These are phyloP conservation scores for Solanum okadae DNA, from an alignment of 257 asterid genomes.

Conservation along the genomic window DNA sequence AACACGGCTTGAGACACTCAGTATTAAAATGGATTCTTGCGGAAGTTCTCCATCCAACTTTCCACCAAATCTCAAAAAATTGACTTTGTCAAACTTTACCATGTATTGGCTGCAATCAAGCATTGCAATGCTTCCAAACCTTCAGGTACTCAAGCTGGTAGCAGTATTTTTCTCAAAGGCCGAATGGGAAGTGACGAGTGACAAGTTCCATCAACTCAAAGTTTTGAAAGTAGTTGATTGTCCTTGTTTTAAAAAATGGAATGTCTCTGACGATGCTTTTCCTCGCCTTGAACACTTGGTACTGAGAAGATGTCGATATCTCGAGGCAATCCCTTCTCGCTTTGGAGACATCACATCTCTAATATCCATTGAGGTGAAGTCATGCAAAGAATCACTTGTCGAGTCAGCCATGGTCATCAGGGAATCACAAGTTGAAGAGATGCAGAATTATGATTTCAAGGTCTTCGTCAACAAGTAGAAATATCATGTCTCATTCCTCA, in stretches of 20 bases:
- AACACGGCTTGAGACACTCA: neutral
- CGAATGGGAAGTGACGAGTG: neutral
- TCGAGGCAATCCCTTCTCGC: neutral
- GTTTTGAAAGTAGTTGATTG: neutral
- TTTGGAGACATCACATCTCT: neutral
- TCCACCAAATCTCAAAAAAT: slow-evolving; percentile 1
- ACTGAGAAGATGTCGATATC: neutral
- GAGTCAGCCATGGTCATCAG: neutral
- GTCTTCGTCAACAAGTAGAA: neutral
- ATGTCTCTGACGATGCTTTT: neutral
- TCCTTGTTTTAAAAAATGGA: neutral
- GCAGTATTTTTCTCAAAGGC: neutral
- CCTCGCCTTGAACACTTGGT: neutral
- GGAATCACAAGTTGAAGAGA: neutral
- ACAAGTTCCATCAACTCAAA: neutral
- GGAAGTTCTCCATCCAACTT: neutral
- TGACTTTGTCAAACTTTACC: neutral
- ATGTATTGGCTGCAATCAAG: neutral
- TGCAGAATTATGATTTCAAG: slow-evolving; percentile 1
- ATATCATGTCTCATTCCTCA: neutral
- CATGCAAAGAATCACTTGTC: neutral
- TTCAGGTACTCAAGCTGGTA: neutral
- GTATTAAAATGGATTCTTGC: neutral
- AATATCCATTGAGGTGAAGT: neutral
- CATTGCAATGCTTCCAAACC: neutral